Conservation (phyloP, 192 early-diverging fungal genomes). For the Martensiomyces pterosporus region DNA sequence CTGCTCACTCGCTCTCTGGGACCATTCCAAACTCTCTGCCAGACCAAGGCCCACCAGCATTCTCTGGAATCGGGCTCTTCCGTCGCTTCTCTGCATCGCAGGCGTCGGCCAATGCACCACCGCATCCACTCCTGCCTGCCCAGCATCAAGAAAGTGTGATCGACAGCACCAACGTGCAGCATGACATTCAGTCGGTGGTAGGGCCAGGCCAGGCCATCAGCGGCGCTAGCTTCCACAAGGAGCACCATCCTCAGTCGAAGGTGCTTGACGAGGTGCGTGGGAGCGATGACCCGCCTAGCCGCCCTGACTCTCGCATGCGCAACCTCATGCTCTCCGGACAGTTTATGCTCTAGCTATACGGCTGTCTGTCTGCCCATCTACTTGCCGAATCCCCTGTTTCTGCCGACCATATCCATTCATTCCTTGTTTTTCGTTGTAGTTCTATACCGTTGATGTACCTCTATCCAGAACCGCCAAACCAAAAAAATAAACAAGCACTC, state of each 20-base stretch:
- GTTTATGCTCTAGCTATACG: constrained; percentile 35
- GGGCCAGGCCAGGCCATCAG: constrained; percentile 4
- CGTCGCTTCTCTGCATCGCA: constrained; percentile 34
- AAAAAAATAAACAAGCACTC: too few relatives aligned
- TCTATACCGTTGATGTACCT: too few relatives aligned
- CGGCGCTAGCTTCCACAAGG: not conserved
- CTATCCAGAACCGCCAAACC: too few relatives aligned
- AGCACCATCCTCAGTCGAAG: constrained; percentile 18
- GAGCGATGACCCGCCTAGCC: constrained; percentile 27
- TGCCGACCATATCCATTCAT: too few relatives aligned
- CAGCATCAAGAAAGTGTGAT: not conserved
- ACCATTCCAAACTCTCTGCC: constrained; percentile 17
- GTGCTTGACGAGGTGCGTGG: constrained; percentile 23
- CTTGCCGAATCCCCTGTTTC: too few relatives aligned
- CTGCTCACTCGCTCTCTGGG: not conserved
- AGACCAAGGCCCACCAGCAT: constrained; percentile 10
- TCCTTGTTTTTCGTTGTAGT: too few relatives aligned
- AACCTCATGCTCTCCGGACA: constrained; percentile 48
- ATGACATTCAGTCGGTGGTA: not conserved
- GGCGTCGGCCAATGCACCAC: too few relatives aligned
- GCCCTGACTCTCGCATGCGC: constrained; percentile 44
- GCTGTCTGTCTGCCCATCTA: too few relatives aligned
- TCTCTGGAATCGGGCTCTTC: constrained; percentile 40
- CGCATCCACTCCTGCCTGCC: too few relatives aligned
- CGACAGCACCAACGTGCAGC: too few relatives aligned